phyloP scores from a whole-genome alignment of 1,284 basidiomycete species.

The Volvariella volvacea region DNA sequence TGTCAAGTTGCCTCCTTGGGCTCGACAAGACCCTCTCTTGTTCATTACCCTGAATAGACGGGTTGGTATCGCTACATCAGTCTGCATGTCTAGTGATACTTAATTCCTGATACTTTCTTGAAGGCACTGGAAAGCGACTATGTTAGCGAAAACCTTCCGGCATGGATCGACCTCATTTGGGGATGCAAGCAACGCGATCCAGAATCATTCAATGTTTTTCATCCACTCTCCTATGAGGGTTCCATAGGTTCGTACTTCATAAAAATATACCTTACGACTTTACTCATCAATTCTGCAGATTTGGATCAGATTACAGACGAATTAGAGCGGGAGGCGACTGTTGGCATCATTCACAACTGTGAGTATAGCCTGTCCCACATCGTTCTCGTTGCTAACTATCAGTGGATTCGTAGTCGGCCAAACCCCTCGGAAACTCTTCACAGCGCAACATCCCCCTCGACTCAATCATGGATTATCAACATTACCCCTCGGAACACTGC shows the following conservation, averaged over 20 bases:
- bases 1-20: constrained; percentile 91
- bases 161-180: constrained; percentile 94
- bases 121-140: constrained; percentile 88
- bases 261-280: background rate
- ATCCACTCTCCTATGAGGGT: constrained; percentile 92
- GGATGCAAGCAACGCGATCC: constrained; percentile 83
- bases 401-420: constrained; percentile 61
- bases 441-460: constrained; percentile 72
- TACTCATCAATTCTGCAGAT: constrained; percentile 37
- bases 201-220: constrained; percentile 81
- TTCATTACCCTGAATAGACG: constrained; percentile 82
- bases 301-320: constrained; percentile 82
- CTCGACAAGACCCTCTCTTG: constrained; percentile 75
- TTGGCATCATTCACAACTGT: constrained; percentile 96
- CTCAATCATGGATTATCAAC: constrained; percentile 63
- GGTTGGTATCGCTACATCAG: constrained; percentile 28
- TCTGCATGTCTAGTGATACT: background rate
- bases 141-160: constrained; percentile 80
- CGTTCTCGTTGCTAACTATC: background rate
- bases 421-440: constrained; percentile 87
- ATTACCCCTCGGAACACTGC: constrained; percentile 62
- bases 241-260: constrained; percentile 58
- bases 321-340: constrained; percentile 84
- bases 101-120: background rate
- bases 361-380: constrained; percentile 14